phyloP scores from a whole-genome alignment of 2,329 filamentous ascomycete genomes.

The Scytalidium sp. region DNA sequence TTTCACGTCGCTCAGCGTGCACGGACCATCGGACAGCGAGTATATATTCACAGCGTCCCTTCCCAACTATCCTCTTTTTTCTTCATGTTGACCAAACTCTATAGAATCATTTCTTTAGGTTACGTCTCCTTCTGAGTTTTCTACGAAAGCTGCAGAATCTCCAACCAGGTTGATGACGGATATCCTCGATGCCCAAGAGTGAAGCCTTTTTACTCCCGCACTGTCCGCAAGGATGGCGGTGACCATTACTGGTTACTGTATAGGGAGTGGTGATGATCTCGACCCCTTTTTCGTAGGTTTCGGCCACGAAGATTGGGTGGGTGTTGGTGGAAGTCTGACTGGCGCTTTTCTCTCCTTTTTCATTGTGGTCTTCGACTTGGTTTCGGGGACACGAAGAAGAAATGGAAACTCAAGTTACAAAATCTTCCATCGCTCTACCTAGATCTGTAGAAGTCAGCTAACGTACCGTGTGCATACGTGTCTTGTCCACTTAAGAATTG shows the following conservation, averaged over 20 bases:
- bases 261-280: constrained; percentile 93
- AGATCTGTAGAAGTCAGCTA: no score
- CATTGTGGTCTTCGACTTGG: constrained; percentile 45
- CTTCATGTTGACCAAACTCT: constrained; percentile 1
- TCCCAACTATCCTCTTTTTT: not conserved
- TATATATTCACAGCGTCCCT: not conserved
- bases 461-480: no score
- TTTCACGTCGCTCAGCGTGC: not conserved
- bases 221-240: constrained; percentile 59
- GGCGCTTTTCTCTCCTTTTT: constrained; percentile 51
- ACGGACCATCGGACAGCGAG: not conserved
- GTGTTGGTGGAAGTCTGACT: constrained; percentile 87
- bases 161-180: constrained; percentile 90
- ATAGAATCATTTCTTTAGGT: constrained; percentile 96
- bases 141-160: constrained; percentile 84
- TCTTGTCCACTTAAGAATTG: no score
- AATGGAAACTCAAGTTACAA: constrained; percentile 12
- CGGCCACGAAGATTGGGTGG: constrained; percentile 74
- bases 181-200: constrained; percentile 86
- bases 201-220: constrained; percentile 61
- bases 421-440: no score
- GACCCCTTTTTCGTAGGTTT: constrained; percentile 68
- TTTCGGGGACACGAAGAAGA: constrained; percentile 47
- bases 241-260: constrained; percentile 46
- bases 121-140: constrained; percentile 85